These are phyloP conservation scores for Allium sativum DNA, from an alignment of 106 monocot species.

Conservation along the genomic window DNA sequence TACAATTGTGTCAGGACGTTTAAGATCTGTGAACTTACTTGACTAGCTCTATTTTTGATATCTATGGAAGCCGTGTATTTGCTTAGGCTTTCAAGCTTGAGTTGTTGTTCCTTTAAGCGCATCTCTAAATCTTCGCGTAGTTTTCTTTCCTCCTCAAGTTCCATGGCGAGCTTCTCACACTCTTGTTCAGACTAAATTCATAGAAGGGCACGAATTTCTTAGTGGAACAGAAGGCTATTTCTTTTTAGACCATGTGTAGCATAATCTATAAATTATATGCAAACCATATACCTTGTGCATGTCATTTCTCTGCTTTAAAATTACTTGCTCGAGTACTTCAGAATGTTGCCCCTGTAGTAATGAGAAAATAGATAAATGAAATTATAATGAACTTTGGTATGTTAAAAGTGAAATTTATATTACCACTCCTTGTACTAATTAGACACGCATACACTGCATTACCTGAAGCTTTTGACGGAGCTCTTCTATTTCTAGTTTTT, in stretches of 20 bases:
- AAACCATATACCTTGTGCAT: constrained; percentile 69
- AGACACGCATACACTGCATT: background rate
- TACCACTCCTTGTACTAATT: background rate
- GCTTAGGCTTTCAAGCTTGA: constrained; percentile 26
- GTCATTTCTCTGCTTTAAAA: constrained; percentile 87
- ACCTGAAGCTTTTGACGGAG: constrained; percentile 80
- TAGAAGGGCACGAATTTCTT: background rate
- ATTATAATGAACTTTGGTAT: background rate
- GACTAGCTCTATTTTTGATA: constrained; percentile 8
- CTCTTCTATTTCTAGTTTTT: constrained; percentile 93
- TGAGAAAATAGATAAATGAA: background rate
- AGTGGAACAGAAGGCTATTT: background rate
- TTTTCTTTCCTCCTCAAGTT: constrained; percentile 72
- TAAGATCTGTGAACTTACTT: constrained; percentile 23
- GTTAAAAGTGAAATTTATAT: no score
- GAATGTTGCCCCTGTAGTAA: constrained; percentile 75
- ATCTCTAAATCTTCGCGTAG: constrained; percentile 28
- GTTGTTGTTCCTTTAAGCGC: constrained; percentile 35
- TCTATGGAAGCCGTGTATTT: constrained; percentile 11
- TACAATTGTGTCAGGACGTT: background rate
- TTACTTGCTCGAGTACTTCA: constrained; percentile 85
- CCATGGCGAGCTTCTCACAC: constrained; percentile 46
- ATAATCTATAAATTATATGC: background rate
- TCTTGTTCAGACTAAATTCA: constrained; percentile 53
- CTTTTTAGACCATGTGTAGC: background rate